Base-by-base conservation (phyloP, 2,329 filamentous ascomycete genomes). In the Aspergillus candidus region DNA sequence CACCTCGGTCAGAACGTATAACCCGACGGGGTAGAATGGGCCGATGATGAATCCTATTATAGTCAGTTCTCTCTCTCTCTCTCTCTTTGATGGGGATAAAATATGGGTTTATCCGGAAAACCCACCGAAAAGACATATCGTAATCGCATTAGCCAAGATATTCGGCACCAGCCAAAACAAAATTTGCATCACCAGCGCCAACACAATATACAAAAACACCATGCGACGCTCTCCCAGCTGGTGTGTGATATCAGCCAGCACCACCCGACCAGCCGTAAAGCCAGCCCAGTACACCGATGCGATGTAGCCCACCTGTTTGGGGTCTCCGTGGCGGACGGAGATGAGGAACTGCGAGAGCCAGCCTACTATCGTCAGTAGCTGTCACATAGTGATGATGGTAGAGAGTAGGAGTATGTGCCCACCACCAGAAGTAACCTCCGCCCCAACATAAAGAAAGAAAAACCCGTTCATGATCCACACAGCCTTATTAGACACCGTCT, bases 341-440 rank as follows among this genome's bases (percentile, higher is more conserved):
- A 57, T 44, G 27, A 57, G 46, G 32, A 57, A 57, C 12, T 57
- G 53, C 11, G 56, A 52, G 11, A 57, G 44, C 55, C 55, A 57
- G 27, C 53, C 55, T 57, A 32, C 14, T 15, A 6, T 14, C 6
- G 15, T 32, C 15, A 15, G 15, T 4, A 15, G 15, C 4, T 4
- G 15, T 15, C 15, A 15, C 15, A 15, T 15, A 15, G 15, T 15
- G 15, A 15, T 15, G 4, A 15, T 15, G 4, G 4, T 15, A 15
- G 15, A 15, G 15, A 15, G 15, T 15, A 15, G 4, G 15, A 15
- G 15, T 15, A 15, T 15, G 15, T 15, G 15, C 43, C 4, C 51
- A 57, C 55, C 55, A n/a, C 55, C 55, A 32, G 51, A 49, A 18
- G 49, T 54, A 22, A 57, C 54, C 34, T 57, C 55, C 12, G 52